Percentiles rank a stretch among this genome's conserved stretches.
Conservation (phyloP, 768 basidiomycete genomes). For the Imleria badia region DNA sequence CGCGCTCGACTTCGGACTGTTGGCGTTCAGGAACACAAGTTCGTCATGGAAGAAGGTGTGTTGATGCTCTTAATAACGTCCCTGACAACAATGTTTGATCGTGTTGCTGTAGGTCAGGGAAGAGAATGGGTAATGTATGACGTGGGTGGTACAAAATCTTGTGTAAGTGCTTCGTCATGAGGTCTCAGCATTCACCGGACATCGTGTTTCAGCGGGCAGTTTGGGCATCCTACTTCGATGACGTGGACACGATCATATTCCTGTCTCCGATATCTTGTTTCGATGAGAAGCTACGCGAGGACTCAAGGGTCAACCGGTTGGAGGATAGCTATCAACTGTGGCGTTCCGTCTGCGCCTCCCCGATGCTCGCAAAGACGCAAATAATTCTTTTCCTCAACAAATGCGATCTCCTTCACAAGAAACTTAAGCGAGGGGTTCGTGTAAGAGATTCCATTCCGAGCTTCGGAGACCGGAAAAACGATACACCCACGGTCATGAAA, state of each 20-base stretch:
- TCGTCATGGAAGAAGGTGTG: constrained; percentile 64
- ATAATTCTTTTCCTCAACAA: constrained; percentile 59
- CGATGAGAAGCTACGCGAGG: constrained; percentile 74
- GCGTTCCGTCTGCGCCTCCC: constrained; percentile 70
- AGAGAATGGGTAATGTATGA: constrained; percentile 82
- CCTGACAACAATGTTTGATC: neutral
- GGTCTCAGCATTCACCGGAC: constrained; percentile 5
- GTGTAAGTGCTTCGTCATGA: constrained; percentile 37
- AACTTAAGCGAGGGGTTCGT: constrained; percentile 63
- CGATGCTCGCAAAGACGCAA: constrained; percentile 59
- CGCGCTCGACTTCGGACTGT: constrained; percentile 76
- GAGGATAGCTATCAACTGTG: constrained; percentile 78
- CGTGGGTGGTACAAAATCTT: constrained; percentile 73
- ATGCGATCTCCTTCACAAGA: constrained; percentile 71
- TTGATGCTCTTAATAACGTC: neutral
- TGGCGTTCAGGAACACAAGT: constrained; percentile 74
- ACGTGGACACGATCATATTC: constrained; percentile 83
- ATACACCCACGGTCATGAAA: constrained; percentile 63
- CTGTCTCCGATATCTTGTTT: constrained; percentile 74
- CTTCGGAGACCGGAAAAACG: constrained; percentile 73
- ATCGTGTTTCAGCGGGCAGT: constrained; percentile 52
- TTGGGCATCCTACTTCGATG: constrained; percentile 83
- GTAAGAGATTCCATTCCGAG: constrained; percentile 72
- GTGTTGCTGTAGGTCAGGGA: constrained; percentile 45
- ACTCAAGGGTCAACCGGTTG: constrained; percentile 66